Conservation (phyloP, 306 rosid genomes). For the Vicia sativa region DNA sequence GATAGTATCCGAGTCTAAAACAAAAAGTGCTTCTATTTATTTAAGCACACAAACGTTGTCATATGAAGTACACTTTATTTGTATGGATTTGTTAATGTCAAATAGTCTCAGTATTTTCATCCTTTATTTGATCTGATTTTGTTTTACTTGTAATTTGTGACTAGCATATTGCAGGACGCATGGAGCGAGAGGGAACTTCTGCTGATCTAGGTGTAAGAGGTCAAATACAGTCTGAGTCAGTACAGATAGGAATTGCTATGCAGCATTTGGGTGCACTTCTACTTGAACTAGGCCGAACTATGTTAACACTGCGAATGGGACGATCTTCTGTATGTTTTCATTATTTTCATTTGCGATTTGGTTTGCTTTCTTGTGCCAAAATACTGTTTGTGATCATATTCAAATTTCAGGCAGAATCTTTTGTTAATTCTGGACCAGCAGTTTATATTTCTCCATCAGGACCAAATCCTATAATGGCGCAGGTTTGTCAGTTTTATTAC, state of each 20-base stretch:
- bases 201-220: conserved; percentile 59
- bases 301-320: conserved; percentile 89
- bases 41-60: conserved; percentile 15
- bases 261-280: conserved; percentile 92
- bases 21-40: conserved; percentile 13
- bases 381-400: conserved; percentile 28
- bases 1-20: conserved; percentile 4
- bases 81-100: conserved; percentile 18
- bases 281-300: conserved; percentile 97
- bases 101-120: conserved; percentile 23
- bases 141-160: conserved; percentile 52
- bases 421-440: conserved; percentile 92
- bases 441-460: conserved; percentile 94
- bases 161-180: conserved; percentile 89
- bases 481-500: conserved; percentile 62
- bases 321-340: conserved; percentile 73
- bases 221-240: conserved; percentile 80
- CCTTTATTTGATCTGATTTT: conserved; percentile 38
- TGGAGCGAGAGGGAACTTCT: conserved; percentile 79
- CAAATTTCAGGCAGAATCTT: conserved; percentile 72
- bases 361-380: conserved; percentile 31
- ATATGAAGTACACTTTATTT: conserved; percentile 15
- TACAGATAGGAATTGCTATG: conserved; percentile 76
- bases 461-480: conserved; percentile 98
- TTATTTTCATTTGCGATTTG: conserved; percentile 34